Evolutionary conservation across 805 yeast species (phyloP), one percentile per base, ranked within the genome.

Genomic region (Metschnikowia henanensis): DNA sequence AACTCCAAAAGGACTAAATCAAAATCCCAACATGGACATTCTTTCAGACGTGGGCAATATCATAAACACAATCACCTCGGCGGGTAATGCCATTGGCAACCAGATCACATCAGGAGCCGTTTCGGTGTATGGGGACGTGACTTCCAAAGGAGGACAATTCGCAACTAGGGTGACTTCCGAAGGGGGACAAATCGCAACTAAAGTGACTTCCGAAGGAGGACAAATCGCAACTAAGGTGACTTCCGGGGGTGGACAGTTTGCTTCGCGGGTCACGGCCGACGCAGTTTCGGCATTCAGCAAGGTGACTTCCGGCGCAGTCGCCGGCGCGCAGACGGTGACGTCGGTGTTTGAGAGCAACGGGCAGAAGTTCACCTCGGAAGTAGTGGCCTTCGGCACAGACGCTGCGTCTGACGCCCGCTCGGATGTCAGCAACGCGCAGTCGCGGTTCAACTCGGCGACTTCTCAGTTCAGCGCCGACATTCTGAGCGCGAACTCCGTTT

Each of bases 251-350:
- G 23, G 20, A 21, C 16, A 30, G 16, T 21, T 25, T 17, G 32
- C 20, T 30, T 17, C 30, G 30, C 15, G 34, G 3, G 34, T 26
- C 34, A 32, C 44, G 33, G 41, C 41, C 15, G 40, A 26, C 26
- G 43, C 49, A 6, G 45, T 40, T 16, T 38, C 52, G 15, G 53
- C 45, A 21, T 41, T 41, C 18, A 45, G 26, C 32, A 33, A 40
- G 19, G 39, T 25, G 18, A 30, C 43, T 16, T 47, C 56, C 16
- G 55, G 53, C 35, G 52, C 53, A 15, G 47, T 53, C 31, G 46
- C 49, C 23, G 58, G 53, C 19, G 44, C 47, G 12, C 43, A 48
- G 19, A 49, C 50, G 19, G 33, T 41, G 36, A 39, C 55, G 12
- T 46, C 50, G n/a, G 40, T 34, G 9, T 37, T 38, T 19, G 46